Evolutionary conservation across 2,329 filamentous ascomycete species (phyloP), one percentile per base, ranked within the genome.

Genomic region (Curvularia verruculosa): DNA sequence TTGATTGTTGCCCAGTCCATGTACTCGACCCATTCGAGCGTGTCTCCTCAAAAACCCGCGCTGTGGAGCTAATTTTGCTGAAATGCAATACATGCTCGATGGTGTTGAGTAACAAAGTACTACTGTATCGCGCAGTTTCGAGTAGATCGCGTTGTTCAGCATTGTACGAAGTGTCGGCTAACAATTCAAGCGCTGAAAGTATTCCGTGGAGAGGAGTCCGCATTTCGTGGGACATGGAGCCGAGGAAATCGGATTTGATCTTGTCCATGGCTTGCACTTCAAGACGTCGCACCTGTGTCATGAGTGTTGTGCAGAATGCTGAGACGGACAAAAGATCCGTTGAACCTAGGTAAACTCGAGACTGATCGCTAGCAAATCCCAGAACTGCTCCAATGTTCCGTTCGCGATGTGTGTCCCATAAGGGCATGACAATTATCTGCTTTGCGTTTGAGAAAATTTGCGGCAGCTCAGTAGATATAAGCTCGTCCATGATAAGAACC

Each of bases 251-350:
- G 23, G 54, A 53, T 26, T 56, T 53, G 23, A 56, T 56, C 19
- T 43, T 56, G 10, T 56, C 54, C 50, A 56, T 53, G 46, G 49
- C 49, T n/a, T 56, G 54, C 21, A 39, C 54, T 48, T 56, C 54
- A 5, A 56, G 43, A 34, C 54, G 54, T 10, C 54, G 43, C 8
- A 56, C 54, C n/a, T 56, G 54, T 28, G 49, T 56, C 54, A 56
- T 56, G 13, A 53, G 52, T 23, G 54, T 56, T 5, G 49, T 56
- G 49, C 54, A 56, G 24, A 56, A 53, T 10, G 49, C 54, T 21
- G 54, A 56, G 12, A 56, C 53, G 5, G 54, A 56, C 8, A 44
- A 46, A 26, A 56, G 50, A 39, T 56, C 54, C 6, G 49, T 56
- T 6, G 49, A 53, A 24, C 54, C 37, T 19, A 56, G 49, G 37